Base-by-base conservation (phyloP, 2,329 filamentous ascomycete genomes). In the Sclerotiophoma versabilis region DNA sequence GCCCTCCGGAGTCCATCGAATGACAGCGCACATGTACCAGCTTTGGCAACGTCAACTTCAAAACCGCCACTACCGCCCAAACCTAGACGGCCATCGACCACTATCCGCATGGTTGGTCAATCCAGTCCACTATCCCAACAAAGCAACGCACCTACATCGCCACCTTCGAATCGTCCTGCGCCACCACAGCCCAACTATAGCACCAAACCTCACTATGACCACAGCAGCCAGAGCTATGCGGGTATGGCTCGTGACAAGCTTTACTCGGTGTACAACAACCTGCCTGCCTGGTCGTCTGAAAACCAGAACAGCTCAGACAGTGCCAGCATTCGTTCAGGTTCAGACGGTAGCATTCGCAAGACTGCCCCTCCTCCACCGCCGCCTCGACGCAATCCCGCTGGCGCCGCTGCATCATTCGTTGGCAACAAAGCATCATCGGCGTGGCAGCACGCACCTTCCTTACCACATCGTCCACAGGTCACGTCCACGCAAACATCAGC, bases 1-100 rank as follows among this genome's bases (percentile, higher is more conserved):
- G 65, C 69, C 9, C 61, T 81, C 6, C 74, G 77, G 17, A 79
- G 73, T 59, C 49, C 70, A 2, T 77, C 78, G 7, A 69, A 58
- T 29, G 68, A 68, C 19, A 56, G 45, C 51, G 15, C 25, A 15
- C 33, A 54, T 9, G 5, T 34, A 19, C 15, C 58, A 45, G 49
- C 52, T 37, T 53, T 53, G n/a, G 47, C 58, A 23, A 60, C 59
- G 37, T 56, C 69, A 17, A 64, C 73, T 9, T 71, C 77, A 10
- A 71, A 58, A 51, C 54, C 66, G n/a, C 68, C 65, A 38, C 65
- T 62, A 33, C 72, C 71, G 37, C 71, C 73, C 6, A 71, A 71
- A 50, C 72, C 75, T 19, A 68, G 71, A 11, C 54, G 61, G 17
- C 59, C 64, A 3, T 69, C 68, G 3, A 66, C 65, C 3, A 57